These are phyloP conservation scores for Lepidium campestre DNA, from an alignment of 441 rosid genomes.

Conservation along the genomic window DNA sequence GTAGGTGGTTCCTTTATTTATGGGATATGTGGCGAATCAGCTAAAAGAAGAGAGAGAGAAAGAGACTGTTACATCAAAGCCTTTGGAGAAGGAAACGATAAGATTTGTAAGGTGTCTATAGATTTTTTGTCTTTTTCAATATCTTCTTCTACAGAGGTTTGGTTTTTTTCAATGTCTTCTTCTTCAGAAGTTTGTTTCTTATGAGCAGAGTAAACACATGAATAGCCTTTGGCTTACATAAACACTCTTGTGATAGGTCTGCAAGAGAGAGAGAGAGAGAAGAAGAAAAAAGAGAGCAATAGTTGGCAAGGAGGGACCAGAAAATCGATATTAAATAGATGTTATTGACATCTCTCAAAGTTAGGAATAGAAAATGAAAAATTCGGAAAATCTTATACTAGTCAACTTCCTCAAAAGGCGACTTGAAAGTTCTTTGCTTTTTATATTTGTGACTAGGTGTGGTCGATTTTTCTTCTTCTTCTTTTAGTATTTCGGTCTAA, in stretches of 20 bases:
- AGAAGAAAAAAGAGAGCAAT: background rate
- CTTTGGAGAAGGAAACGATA: background rate
- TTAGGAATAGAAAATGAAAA: background rate
- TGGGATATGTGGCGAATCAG: background rate
- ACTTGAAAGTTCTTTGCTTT: background rate
- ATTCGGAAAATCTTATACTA: background rate
- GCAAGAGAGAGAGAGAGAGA: background rate
- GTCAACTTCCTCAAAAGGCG: background rate
- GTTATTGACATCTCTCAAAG: background rate
- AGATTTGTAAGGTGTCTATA: background rate
- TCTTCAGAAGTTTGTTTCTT: background rate
- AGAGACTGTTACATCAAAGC: slow-evolving; percentile 10
- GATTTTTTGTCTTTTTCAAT: background rate
- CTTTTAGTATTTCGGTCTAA: background rate
- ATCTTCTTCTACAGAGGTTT: too few relatives aligned
- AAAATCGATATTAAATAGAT: background rate
- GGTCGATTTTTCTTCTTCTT: background rate
- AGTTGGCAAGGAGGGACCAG: background rate
- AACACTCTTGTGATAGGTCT: background rate
- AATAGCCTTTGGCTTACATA: background rate
- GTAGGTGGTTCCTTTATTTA: background rate
- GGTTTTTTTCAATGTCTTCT: background rate
- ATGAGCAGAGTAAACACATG: background rate
- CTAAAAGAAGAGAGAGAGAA: background rate
- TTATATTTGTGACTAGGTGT: background rate